A percentile compares a stretch with the other conserved stretches of the same genome.
phyloP scores from a whole-genome alignment of 768 basidiomycete species.

The Mycena haematopus region DNA sequence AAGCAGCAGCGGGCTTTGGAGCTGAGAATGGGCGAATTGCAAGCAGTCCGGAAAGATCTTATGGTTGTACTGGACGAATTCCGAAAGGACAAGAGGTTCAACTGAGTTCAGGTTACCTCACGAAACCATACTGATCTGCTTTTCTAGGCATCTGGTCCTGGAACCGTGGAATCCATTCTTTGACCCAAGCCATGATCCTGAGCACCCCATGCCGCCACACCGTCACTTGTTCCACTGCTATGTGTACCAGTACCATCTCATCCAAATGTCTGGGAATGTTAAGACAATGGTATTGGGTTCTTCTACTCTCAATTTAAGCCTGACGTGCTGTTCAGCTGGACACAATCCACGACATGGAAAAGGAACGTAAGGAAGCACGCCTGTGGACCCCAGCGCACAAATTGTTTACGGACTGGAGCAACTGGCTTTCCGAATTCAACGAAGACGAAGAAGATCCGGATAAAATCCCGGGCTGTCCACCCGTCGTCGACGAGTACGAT shows the following conservation, averaged over 20 bases:
- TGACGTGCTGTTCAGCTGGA: slow-evolving; percentile 52
- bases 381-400: slow-evolving; percentile 65
- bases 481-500: slow-evolving; percentile 46
- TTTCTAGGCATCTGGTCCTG: slow-evolving; percentile 52
- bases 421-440: slow-evolving; percentile 53
- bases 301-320: neutral
- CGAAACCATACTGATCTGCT: neutral
- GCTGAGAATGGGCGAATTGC: slow-evolving; percentile 45
- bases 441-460: slow-evolving; percentile 80
- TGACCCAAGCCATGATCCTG: slow-evolving; percentile 39
- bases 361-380: slow-evolving; percentile 42
- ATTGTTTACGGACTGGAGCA: slow-evolving; percentile 48
- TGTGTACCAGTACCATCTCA: slow-evolving; percentile 68
- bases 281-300: slow-evolving; percentile 47
- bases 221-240: slow-evolving; percentile 77
- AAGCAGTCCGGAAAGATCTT: slow-evolving; percentile 46
- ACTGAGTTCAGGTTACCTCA: slow-evolving; percentile 15
- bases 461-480: slow-evolving; percentile 62
- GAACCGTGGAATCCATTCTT: slow-evolving; percentile 67
- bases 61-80: slow-evolving; percentile 51
- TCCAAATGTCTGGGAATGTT: slow-evolving; percentile 45
- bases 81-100: slow-evolving; percentile 55
- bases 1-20: slow-evolving; percentile 39
- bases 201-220: slow-evolving; percentile 61
- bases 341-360: slow-evolving; percentile 63